Base-by-base conservation (phyloP, 2,329 filamentous ascomycete species). In the Monosporascus sp. region DNA sequence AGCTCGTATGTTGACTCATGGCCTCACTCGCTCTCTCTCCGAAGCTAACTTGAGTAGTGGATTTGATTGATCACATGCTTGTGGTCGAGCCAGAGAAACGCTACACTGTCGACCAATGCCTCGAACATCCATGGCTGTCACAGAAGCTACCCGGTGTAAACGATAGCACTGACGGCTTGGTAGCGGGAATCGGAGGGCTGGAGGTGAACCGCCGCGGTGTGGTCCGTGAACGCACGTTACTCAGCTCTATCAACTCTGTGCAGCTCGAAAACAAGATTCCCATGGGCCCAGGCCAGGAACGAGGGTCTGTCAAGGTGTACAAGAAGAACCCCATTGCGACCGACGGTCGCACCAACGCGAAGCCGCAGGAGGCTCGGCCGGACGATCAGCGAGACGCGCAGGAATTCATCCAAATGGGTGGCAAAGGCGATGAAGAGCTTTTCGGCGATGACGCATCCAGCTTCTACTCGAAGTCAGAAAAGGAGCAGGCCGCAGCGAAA, bases 11-110 rank as follows among this genome's bases (percentile, higher is more conserved):
- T 71, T 38, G 40, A 34, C 34, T 11, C 14, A 4, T n/a, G 27
- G 14, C 27, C 17, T 17, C 26, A 11, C 11, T 6, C 27, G n/a
- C n/a, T 50, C 5, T 20, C 22, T 20, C 9, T 51, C 22, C 8
- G 53, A 58, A 57, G 62, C 59, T 63, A 54, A 57, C 20, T 5
- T 36, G 22, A 19, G 9, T 50, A 81, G 78, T 99, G 51, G 91
- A 97, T 61, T 79, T 99, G 36, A 97, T 99, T 61, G 94, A 99
- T 69, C 82, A 81, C 43, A 99, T 99, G 94, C 81, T 99, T 49
- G 88, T 90, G 2, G 91, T 97, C 36, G 86, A 97, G 59, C 86
- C 91, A 2, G 84, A 90, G 27, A 83, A 87, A 69, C 85, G 94
- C 48, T 93, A 88, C 70, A 93, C 89, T 0, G 85, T 99, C 56